Conservation (phyloP, 495 filamentous ascomycete genomes). For the Immersiella caudata region DNA sequence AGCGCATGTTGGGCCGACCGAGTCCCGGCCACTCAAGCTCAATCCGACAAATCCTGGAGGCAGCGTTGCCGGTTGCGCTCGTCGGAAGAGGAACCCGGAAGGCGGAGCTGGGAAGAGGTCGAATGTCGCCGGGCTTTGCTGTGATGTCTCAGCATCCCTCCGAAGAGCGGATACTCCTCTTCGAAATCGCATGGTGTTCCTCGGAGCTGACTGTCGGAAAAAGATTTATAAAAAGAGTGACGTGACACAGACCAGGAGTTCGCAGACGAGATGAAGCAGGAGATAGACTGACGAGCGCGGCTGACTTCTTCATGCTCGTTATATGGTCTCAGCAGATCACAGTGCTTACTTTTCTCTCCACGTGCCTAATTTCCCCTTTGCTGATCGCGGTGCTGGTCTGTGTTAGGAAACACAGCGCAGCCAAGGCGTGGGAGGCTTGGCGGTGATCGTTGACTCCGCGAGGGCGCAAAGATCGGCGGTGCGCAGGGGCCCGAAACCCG, state of each 20-base stretch:
- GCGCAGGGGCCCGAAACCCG: not conserved
- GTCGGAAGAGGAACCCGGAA: constrained; percentile 19
- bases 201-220: not conserved
- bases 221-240: not conserved
- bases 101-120: constrained; percentile 6
- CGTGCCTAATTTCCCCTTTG: constrained; percentile 5
- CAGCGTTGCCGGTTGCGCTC: constrained; percentile 6
- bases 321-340: not conserved
- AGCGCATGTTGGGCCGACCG: constrained; percentile 15
- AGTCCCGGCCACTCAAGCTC: constrained; percentile 1
- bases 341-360: not conserved
- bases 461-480: not conserved
- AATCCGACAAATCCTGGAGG: constrained; percentile 9
- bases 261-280: not conserved
- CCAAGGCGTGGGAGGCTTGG: not conserved
- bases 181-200: not conserved
- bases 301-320: not conserved
- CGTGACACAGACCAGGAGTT: not conserved
- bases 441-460: not conserved
- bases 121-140: not conserved
- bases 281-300: not conserved
- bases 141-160: not conserved
- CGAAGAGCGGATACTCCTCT: not conserved
- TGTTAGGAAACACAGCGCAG: not conserved
- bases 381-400: constrained; percentile 13